Evolutionary conservation across 805 yeast genomes (phyloP).

Genomic region (Saturnispora saitoi): DNA sequence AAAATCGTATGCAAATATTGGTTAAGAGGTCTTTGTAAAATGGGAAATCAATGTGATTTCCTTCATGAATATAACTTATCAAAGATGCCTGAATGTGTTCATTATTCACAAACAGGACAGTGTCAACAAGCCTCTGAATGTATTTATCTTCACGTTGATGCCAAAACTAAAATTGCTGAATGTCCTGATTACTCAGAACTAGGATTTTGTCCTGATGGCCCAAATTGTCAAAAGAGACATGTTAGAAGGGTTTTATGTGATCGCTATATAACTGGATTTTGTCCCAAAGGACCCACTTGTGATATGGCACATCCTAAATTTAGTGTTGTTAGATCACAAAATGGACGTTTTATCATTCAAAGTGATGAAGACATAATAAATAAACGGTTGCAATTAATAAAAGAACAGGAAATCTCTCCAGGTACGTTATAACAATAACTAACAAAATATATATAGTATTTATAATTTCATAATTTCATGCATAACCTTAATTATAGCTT

Average conservation of each 20-base stretch:
- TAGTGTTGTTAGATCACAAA: constrained; percentile 32
- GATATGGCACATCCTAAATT: constrained; percentile 79
- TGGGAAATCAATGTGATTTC: constrained; percentile 93
- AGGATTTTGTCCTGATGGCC: constrained; percentile 93
- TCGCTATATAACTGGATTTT: constrained; percentile 77
- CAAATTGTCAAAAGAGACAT: constrained; percentile 75
- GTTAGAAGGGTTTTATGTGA: constrained; percentile 70
- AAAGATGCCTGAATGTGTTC: constrained; percentile 95
- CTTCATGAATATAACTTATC: constrained; percentile 89
- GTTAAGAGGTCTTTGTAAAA: constrained; percentile 94
- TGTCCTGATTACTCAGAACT: constrained; percentile 68
- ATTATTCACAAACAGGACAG: constrained; percentile 71
- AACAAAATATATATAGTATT: neutral
- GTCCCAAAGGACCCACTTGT: constrained; percentile 81
- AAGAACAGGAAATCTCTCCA: constrained; percentile 4
- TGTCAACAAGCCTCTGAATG: constrained; percentile 95
- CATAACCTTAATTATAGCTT: neutral
- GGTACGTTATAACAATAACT: neutral
- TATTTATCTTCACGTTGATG: constrained; percentile 84
- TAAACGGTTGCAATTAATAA: constrained; percentile 17
- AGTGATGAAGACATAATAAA: constrained; percentile 33
- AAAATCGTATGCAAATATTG: constrained; percentile 96
- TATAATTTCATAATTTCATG: neutral
- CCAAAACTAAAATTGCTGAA: constrained; percentile 78
- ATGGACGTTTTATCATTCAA: constrained; percentile 37